Percentiles rank a stretch among this genome's conserved stretches.
phyloP scores from a whole-genome alignment of 2,329 filamentous ascomycete genomes.

The Fusarium acutatum region DNA sequence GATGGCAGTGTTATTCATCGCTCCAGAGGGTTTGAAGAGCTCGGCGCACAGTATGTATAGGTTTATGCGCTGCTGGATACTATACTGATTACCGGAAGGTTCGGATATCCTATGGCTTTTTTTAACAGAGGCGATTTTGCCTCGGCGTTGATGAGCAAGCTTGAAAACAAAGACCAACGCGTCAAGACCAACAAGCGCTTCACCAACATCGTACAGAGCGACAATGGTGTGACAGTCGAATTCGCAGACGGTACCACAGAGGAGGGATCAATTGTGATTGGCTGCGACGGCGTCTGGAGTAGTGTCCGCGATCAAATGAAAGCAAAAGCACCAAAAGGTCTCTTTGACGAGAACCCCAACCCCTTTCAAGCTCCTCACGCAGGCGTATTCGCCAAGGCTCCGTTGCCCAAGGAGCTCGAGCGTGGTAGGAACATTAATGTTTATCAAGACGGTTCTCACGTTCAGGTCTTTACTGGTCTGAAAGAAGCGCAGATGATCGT shows the following conservation, averaged over 20 bases:
- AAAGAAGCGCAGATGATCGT: constrained; percentile 8
- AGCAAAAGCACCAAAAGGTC: background rate
- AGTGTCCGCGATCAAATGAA: constrained; percentile 18
- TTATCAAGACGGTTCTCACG: constrained; percentile 6
- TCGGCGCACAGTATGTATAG: background rate
- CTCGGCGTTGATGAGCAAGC: background rate
- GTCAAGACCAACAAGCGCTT: constrained; percentile 20
- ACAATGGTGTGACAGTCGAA: background rate
- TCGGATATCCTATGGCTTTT: constrained; percentile 15
- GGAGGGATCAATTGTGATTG: background rate
- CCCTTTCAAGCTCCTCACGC: constrained; percentile 11
- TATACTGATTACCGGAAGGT: background rate
- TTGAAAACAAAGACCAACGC: background rate
- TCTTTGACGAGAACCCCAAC: constrained; percentile 9
- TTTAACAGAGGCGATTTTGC: constrained; percentile 23
- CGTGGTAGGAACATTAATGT: constrained; percentile 1
- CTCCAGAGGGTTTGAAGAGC: background rate
- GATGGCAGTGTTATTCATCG: background rate
- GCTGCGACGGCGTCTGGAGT: constrained; percentile 16
- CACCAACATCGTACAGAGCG: background rate
- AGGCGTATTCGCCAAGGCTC: background rate
- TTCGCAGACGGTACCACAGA: constrained; percentile 12
- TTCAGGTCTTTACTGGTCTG: constrained; percentile 14
- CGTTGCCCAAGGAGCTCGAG: background rate
- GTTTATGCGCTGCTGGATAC: accelerated